These are phyloP conservation scores for Ramaria sp. DNA, from an alignment of 768 basidiomycete genomes.

Conservation along the genomic window DNA sequence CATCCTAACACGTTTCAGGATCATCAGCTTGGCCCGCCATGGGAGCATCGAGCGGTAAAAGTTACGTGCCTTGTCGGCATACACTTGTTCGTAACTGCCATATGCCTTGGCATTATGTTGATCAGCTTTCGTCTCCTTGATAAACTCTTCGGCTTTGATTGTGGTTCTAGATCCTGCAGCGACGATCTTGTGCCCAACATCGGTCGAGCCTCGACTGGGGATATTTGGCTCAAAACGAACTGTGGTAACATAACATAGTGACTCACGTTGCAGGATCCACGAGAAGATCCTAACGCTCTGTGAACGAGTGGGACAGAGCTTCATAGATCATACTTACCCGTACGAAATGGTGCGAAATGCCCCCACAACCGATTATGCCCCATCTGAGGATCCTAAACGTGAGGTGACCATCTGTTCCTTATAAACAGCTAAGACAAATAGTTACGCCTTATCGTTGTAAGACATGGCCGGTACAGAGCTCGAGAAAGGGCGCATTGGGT, in stretches of 20 bases:
- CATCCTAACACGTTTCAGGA: constrained; percentile 31
- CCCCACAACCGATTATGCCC: constrained; percentile 8
- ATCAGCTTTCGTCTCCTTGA: constrained; percentile 39
- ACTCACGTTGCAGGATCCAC: constrained; percentile 63
- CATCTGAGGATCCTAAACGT: constrained; percentile 2
- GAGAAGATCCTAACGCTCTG: constrained; percentile 47
- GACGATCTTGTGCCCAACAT: constrained; percentile 54
- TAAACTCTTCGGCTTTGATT: constrained; percentile 61
- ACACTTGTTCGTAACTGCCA: constrained; percentile 67
- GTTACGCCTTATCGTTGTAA: not conserved
- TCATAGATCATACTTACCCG: not conserved
- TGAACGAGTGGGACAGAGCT: not conserved
- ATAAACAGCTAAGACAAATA: not conserved
- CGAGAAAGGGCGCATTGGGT: not conserved
- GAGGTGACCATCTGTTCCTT: not conserved
- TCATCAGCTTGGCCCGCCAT: not conserved
- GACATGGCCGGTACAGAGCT: not conserved
- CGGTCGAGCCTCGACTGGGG: constrained; percentile 50
- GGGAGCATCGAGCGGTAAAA: not conserved
- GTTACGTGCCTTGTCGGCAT: constrained; percentile 46
- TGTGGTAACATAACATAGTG: constrained; percentile 10
- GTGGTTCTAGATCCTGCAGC: constrained; percentile 72
- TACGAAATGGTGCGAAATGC: not conserved
- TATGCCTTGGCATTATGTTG: constrained; percentile 52
- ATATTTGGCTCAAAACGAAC: not conserved